Percentiles rank a stretch among this genome's conserved stretches.
Conservation (phyloP, 352 stramenopile species). For the Saprolegnia diclina region DNA sequence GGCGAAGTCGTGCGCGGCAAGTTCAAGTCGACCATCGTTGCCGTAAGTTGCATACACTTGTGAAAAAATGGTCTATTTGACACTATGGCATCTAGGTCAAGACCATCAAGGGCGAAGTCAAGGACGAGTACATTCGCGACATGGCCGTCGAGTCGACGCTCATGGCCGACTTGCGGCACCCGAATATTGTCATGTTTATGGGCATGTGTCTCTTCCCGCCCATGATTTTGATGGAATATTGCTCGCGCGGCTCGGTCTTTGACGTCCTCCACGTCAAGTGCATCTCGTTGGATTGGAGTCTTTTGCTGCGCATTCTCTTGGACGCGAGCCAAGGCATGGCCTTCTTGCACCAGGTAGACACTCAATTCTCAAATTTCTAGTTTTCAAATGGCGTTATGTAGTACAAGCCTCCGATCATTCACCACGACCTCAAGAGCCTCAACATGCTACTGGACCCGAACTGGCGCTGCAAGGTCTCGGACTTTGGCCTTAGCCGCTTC, state of each 20-base stretch:
- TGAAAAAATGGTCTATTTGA: not conserved
- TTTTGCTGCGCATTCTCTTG: not conserved
- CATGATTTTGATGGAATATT: slow-evolving; percentile 36
- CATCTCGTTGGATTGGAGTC: not conserved
- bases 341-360: not conserved
- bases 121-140: not conserved
- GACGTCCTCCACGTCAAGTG: not conserved
- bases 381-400: not conserved
- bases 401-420: not conserved
- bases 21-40: not conserved
- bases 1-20: not conserved
- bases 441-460: not conserved
- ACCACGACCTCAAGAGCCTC: not conserved
- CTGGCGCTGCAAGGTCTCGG: not conserved
- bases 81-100: not conserved
- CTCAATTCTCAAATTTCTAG: not conserved
- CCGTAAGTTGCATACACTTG: not conserved
- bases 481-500: not conserved
- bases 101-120: not conserved
- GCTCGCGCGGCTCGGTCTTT: not conserved
- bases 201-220: slow-evolving; percentile 61
- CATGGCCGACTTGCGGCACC: slow-evolving; percentile 30
- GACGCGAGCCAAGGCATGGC: not conserved
- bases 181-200: slow-evolving; percentile 38
- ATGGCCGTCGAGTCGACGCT: not conserved